Base-by-base conservation (phyloP, 768 basidiomycete genomes). In the Hygrophoropsis aurantiaca region DNA sequence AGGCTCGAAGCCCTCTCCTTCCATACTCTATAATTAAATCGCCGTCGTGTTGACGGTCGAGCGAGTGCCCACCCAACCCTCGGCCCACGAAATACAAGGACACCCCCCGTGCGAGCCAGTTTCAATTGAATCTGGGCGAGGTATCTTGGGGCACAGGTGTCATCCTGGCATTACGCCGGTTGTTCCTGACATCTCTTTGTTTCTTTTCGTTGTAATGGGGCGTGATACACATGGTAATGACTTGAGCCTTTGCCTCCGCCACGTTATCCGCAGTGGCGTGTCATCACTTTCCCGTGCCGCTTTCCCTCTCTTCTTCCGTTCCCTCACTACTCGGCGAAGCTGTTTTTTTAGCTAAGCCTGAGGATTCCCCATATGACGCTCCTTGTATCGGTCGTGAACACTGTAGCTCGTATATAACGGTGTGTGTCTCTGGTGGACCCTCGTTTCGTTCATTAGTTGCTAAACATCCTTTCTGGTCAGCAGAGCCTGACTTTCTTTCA, bases 311-410 rank as follows among this genome's bases (percentile, higher is more conserved):
- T n/a, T n/a, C n/a, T n/a, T 5, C 13, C 24, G 43, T 43, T 44
- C n/a, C 2, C 13, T n/a, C 20, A 27, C 16, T 16, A 4, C 20
- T 30, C n/a, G n/a, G n/a, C n/a, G n/a, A n/a, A n/a, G n/a, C n/a
- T n/a, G n/a, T n/a, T n/a, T n/a, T n/a, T n/a, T n/a, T n/a, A n/a
- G n/a, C n/a, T n/a, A n/a, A n/a, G n/a, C n/a, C n/a, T 18, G n/a
- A 20, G 15, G 13, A 35, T 51, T 42, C 56, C 54, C 23, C 35
- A 47, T 63, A 53, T 56, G 61, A 51, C 32, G 39, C 30, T 26
- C 27, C 46, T 47, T 47, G 46, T 47, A 7, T 9, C 44, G 2
- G 40, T 18, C 8, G n/a, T n/a, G n/a, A n/a, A n/a, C n/a, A 11
- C 6, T n/a, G 19, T 25, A 41, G 21, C 18, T 43, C 36, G n/a